These are phyloP conservation scores for Manihot esculenta DNA, from an alignment of 441 rosid genomes.

Conservation along the genomic window DNA sequence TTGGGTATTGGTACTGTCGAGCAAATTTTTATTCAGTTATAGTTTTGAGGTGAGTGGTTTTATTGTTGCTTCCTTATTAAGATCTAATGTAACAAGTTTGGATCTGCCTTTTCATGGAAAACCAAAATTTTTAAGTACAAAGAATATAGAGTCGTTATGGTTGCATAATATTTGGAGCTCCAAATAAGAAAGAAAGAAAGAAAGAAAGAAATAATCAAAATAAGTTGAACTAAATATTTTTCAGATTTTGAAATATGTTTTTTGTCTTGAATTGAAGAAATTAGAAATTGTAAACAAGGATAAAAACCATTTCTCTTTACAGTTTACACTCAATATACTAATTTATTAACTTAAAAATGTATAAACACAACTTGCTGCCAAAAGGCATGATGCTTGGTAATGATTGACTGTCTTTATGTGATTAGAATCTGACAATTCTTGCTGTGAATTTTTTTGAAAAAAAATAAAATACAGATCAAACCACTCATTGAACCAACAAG, in stretches of 20 bases:
- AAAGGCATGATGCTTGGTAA: not conserved
- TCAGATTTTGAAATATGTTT: not conserved
- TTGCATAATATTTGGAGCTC: not conserved
- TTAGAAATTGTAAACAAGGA: not conserved
- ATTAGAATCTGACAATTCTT: slow-evolving; percentile 11
- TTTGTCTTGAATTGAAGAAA: not conserved
- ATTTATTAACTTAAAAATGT: not conserved
- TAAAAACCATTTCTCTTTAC: not conserved
- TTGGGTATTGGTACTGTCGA: slow-evolving; percentile 78
- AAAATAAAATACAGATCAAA: slow-evolving; percentile 69
- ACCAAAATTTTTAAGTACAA: not conserved
- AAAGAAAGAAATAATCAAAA: not conserved
- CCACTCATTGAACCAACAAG: slow-evolving; percentile 90
- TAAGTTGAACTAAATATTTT: not conserved
- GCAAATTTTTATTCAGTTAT: slow-evolving; percentile 85
- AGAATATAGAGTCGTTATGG: not conserved
- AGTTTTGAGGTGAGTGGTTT: slow-evolving; percentile 69
- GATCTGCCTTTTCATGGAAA: not conserved
- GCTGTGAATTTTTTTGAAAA: slow-evolving; percentile 16
- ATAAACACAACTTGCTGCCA: not conserved
- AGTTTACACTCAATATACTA: not conserved
- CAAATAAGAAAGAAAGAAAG: not conserved
- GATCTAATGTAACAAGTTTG: not conserved
- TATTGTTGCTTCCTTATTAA: slow-evolving; percentile 16
- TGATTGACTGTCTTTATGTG: not conserved